Conservation (phyloP, 768 basidiomycete species). For the Lactifluus piperatus region DNA sequence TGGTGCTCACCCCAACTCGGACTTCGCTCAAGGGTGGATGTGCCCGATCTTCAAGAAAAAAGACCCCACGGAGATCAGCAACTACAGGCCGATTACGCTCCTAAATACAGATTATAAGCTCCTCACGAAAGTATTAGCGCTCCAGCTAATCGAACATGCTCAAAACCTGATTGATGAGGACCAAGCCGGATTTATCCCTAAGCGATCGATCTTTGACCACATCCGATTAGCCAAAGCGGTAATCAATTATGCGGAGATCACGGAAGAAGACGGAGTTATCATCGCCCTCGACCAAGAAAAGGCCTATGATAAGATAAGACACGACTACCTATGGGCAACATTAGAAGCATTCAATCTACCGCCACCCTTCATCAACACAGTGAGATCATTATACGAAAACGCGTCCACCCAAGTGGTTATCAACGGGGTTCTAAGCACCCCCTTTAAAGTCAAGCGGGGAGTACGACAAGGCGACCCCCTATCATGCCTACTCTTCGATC, state of each 20-base stretch:
- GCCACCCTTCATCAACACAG: not conserved
- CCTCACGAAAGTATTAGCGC: constrained; percentile 16
- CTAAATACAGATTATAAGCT: constrained; percentile 31
- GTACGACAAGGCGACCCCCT: not conserved
- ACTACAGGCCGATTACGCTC: constrained; percentile 13
- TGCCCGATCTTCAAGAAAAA: constrained; percentile 37
- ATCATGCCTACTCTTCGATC: not conserved
- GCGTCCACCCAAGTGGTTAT: not conserved
- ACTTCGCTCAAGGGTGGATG: constrained; percentile 29
- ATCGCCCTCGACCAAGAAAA: constrained; percentile 3
- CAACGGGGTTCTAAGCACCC: not conserved
- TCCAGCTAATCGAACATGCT: not conserved
- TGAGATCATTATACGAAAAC: not conserved
- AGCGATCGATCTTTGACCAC: not conserved
- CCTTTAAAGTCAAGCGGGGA: not conserved
- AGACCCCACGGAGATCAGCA: not conserved
- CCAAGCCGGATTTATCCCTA: constrained; percentile 11
- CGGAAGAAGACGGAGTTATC: not conserved
- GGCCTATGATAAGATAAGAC: constrained; percentile 15
- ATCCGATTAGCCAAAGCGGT: not conserved
- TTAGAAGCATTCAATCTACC: not conserved
- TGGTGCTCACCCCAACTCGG: not conserved
- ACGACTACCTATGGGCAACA: constrained; percentile 10
- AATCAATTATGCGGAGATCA: not conserved
- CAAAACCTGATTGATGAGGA: not conserved